Evolutionary conservation across 225 moss, liverwort and hornwort species (phyloP), one percentile per base, ranked within the genome.

Genomic region (Polytrichum commune): DNA sequence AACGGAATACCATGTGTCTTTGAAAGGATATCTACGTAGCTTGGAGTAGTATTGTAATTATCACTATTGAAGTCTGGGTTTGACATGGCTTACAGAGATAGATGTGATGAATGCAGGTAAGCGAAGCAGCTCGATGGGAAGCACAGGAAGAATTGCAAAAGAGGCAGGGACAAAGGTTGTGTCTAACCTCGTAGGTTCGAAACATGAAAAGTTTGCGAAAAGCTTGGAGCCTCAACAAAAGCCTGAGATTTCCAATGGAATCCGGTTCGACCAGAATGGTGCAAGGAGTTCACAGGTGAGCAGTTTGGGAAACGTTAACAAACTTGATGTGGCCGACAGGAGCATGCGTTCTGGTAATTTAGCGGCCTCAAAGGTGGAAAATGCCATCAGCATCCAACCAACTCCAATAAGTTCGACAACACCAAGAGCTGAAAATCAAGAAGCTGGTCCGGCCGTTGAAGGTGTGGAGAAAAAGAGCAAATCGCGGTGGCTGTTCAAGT

Each of bases 401-500:
- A 16, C 8, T 27, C 27, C 24, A 63, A 16, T 63, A 63, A 10
- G 60, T 16, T 4, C 16, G 13, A 46, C 46, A 46, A 46, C 46
- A 27, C n/a, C 64, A 27, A 67, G 57, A 54, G 27, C 46, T 20
- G 73, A 30, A 73, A 69, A 64, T 7, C 70, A 56, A 26, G 78
- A 71, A 57, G 77, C 67, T 2, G 76, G 71, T 38, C 57, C 4
- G 10, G 27, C 62, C 60, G 70, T 69, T 53, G 70, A 78, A 18
- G 64, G 10, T 70, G 35, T 63, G 19, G 24, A 26, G 70, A 81
- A 75, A 70, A 87, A 74, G 69, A 81, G 66, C 46, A 60, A 65
- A n/a, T 69, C 72, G 27, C 60, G 57, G 6, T 83, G 83, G 87
- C 69, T 69, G 38, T 84, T 84, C 79, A 87, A 73, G 68, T 87